These are phyloP conservation scores for Sporopachydermia cereana DNA, from an alignment of 1,139 yeast species.

Conservation along the genomic window DNA sequence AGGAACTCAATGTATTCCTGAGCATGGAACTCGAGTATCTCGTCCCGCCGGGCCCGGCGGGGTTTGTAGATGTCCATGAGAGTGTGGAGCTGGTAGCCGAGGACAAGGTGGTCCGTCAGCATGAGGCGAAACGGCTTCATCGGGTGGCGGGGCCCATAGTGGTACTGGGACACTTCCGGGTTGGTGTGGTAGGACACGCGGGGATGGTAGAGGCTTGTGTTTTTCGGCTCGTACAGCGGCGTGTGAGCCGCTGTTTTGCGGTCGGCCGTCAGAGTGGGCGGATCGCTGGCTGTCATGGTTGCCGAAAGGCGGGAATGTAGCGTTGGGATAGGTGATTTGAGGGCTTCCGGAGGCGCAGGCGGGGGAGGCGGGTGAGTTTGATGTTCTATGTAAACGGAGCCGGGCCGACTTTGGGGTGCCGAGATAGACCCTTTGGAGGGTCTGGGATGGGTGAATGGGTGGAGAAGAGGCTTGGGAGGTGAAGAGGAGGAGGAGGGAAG, in stretches of 20 bases:
- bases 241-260: constrained; percentile 41
- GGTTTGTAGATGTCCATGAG: constrained; percentile 86
- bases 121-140: constrained; percentile 96
- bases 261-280: constrained; percentile 37
- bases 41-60: constrained; percentile 68
- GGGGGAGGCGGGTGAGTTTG: too few species aligned
- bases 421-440: not conserved
- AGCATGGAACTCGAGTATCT: constrained; percentile 69
- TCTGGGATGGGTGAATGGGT: not conserved
- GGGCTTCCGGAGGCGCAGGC: too few species aligned
- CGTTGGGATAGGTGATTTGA: too few species aligned
- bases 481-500: not conserved
- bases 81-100: constrained; percentile 75
- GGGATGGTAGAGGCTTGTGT: constrained; percentile 15
- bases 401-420: too few species aligned
- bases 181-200: constrained; percentile 83
- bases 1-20: constrained; percentile 81
- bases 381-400: too few species aligned
- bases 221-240: constrained; percentile 42
- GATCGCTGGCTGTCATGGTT: too few species aligned
- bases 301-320: too few species aligned
- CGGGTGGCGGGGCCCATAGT: constrained; percentile 88
- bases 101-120: constrained; percentile 87
- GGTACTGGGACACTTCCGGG: constrained; percentile 71
- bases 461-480: not conserved